Percentiles rank a stretch among this genome's conserved stretches.
phyloP scores from a whole-genome alignment of 257 asterid genomes.

The Nicotiana benthamiana region DNA sequence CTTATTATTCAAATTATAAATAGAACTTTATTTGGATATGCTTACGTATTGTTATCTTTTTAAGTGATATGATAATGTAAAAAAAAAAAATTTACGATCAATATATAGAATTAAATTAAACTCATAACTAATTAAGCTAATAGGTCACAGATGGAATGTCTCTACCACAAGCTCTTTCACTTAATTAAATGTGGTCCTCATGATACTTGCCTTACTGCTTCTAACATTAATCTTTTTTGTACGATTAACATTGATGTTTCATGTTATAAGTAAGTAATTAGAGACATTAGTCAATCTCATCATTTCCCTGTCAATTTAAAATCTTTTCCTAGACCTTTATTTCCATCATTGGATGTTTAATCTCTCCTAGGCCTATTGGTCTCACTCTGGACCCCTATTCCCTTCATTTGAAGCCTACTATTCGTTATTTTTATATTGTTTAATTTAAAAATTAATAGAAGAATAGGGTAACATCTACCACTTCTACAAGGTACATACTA shows the following conservation, averaged over 20 bases:
- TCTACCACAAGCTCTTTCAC: constrained; percentile 21
- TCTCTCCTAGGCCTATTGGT: not conserved
- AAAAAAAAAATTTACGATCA: no score
- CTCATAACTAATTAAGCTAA: constrained; percentile 13
- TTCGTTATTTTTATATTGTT: not conserved
- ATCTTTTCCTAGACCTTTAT: constrained; percentile 3
- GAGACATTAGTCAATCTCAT: constrained; percentile 12
- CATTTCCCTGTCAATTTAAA: not conserved
- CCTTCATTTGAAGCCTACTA: not conserved
- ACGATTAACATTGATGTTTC: not conserved
- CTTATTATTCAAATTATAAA: no score
- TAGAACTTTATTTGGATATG: no score
- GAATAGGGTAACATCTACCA: not conserved
- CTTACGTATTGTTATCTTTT: not conserved
- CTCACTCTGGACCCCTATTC: not conserved
- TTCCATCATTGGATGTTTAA: constrained; percentile 17
- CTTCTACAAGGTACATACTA: not conserved
- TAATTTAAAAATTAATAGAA: not conserved
- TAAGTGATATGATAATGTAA: not conserved
- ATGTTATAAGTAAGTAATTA: not conserved
- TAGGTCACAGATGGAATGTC: constrained; percentile 27
- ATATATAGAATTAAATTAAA: not conserved
- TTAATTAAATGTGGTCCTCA: constrained; percentile 12
- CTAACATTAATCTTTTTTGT: constrained; percentile 7
- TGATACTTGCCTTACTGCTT: constrained; percentile 7